These are phyloP conservation scores for Leccinum uliginosum DNA, from an alignment of 768 basidiomycete genomes.

Conservation along the genomic window DNA sequence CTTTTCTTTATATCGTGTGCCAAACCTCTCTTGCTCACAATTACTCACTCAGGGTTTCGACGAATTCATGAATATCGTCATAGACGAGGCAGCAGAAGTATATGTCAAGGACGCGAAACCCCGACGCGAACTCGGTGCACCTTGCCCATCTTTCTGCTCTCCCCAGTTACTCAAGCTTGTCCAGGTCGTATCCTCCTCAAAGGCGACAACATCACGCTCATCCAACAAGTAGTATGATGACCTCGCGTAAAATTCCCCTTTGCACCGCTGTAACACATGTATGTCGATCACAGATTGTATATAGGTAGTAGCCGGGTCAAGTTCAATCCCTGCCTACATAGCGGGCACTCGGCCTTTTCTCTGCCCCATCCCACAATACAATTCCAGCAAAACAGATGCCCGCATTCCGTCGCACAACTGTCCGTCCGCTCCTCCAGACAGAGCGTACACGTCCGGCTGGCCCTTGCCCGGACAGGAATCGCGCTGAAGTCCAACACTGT, in stretches of 20 bases:
- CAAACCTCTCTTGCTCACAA: constrained; percentile 21
- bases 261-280: not conserved
- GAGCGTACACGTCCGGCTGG: constrained; percentile 70
- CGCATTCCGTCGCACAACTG: constrained; percentile 82
- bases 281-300: constrained; percentile 66
- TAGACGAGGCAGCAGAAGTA: constrained; percentile 92
- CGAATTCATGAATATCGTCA: constrained; percentile 98
- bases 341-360: constrained; percentile 87
- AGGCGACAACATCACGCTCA: constrained; percentile 98
- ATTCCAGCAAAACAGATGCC: constrained; percentile 87
- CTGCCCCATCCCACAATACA: constrained; percentile 87
- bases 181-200: constrained; percentile 93
- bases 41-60: constrained; percentile 77
- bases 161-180: not conserved
- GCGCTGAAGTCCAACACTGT: constrained; percentile 59
- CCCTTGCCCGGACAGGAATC: constrained; percentile 50
- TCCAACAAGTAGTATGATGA: constrained; percentile 59
- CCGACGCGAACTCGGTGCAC: constrained; percentile 74
- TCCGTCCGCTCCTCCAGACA: constrained; percentile 83
- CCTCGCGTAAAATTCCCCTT: constrained; percentile 12
- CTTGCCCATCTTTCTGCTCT: not conserved
- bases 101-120: constrained; percentile 88
- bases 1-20: not conserved
- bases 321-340: constrained; percentile 75
- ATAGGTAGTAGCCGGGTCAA: constrained; percentile 70